phyloP scores from a whole-genome alignment of 2,329 filamentous ascomycete genomes.

The Akanthomyces dipterigenus region DNA sequence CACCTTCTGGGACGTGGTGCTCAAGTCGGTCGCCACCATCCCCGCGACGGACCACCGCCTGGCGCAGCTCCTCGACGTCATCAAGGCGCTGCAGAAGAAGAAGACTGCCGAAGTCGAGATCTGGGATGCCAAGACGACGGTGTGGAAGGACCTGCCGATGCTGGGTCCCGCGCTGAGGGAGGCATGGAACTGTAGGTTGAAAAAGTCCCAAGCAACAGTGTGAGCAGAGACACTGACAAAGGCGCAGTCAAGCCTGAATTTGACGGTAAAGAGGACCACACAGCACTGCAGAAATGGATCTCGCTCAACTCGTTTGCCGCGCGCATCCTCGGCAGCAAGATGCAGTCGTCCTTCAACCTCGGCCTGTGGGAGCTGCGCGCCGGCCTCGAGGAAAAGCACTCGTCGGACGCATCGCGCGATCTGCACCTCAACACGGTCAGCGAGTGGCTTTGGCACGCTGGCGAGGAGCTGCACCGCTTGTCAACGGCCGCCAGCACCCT shows the following conservation, averaged over 20 bases:
- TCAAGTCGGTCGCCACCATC: constrained; percentile 20
- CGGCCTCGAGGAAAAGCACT: constrained; percentile 22
- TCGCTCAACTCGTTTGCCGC: constrained; percentile 29
- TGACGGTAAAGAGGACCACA: constrained; percentile 18
- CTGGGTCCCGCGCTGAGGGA: constrained; percentile 24
- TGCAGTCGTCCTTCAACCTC: constrained; percentile 21
- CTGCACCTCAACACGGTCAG: constrained; percentile 12
- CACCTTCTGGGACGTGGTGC: constrained; percentile 23
- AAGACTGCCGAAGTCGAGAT: constrained; percentile 20
- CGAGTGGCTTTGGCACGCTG: constrained; percentile 26
- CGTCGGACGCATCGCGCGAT: constrained; percentile 6
- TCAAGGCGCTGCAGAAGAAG: constrained; percentile 19
- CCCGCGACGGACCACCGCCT: constrained; percentile 21
- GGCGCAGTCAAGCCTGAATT: constrained; percentile 19
- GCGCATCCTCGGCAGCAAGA: constrained; percentile 20
- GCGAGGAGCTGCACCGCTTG: constrained; percentile 19
- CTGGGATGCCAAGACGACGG: constrained; percentile 20
- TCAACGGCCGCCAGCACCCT: constrained; percentile 12
- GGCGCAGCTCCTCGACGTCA: constrained; percentile 18
- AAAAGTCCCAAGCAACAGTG: not conserved
- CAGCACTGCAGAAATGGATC: constrained; percentile 20
- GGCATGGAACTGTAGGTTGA: constrained; percentile 22
- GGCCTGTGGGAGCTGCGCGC: constrained; percentile 25
- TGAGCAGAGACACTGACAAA: not conserved
- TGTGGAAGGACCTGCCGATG: constrained; percentile 27